phyloP scores from a whole-genome alignment of 176 grass and related monocot species.

The Zea luxurians region DNA sequence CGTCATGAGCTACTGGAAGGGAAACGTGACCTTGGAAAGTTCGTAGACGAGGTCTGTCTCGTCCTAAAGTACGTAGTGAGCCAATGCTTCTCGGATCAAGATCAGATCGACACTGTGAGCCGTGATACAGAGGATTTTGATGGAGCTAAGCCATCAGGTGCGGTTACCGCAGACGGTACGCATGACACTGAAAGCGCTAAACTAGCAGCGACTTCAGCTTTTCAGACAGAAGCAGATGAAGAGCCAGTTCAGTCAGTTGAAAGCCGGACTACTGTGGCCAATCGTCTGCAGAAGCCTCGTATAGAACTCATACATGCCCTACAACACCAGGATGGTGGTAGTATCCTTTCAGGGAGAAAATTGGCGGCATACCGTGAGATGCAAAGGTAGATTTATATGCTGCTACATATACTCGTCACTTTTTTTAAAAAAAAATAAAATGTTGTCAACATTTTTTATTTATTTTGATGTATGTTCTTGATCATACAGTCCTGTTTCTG shows the following conservation, averaged over 20 bases:
- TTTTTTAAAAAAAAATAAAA: background rate
- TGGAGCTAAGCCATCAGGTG: background rate
- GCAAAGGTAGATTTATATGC: constrained; percentile 43
- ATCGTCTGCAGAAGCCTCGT: constrained; percentile 11
- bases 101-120: background rate
- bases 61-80: constrained; percentile 48
- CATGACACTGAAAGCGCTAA: background rate
- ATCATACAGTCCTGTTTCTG: constrained; percentile 39
- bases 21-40: constrained; percentile 45
- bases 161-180: background rate
- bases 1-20: constrained; percentile 50
- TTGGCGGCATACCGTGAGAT: constrained; percentile 21
- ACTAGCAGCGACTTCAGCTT: background rate
- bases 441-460: background rate
- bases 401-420: background rate
- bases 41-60: constrained; percentile 42
- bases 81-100: constrained; percentile 46
- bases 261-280: background rate
- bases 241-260: background rate
- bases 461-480: background rate
- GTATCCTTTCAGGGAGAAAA: constrained; percentile 27
- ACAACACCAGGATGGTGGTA: background rate
- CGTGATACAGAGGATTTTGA: constrained; percentile 27
- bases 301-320: background rate
- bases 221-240: constrained; percentile 2